Evolutionary conservation across 1,284 basidiomycete species (phyloP).

Genomic region (Leccinum subspadiceum): DNA sequence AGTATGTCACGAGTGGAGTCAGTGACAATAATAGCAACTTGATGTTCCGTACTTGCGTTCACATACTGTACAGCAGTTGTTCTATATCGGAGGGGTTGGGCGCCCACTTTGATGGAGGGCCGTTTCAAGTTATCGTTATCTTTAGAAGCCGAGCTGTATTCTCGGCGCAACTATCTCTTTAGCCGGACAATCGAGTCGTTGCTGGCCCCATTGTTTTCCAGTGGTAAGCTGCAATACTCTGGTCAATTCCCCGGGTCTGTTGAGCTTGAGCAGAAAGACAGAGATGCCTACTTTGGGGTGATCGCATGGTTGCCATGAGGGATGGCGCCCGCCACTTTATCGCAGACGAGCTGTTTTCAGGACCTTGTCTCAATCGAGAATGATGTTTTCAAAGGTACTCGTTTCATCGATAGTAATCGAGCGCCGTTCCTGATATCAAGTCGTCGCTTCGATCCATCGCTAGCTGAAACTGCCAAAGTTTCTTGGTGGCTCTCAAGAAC

Average conservation of each 20-base stretch:
- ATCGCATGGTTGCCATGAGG: constrained; percentile 1
- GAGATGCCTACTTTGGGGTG: neutral
- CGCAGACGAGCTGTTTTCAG: neutral
- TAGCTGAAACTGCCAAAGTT: neutral
- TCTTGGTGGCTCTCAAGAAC: neutral
- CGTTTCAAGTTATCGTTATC: neutral
- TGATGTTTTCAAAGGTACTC: neutral
- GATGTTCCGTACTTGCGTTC: neutral
- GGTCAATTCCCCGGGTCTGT: neutral
- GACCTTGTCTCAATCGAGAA: neutral
- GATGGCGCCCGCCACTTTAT: neutral
- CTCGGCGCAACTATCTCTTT: neutral
- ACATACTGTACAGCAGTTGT: neutral
- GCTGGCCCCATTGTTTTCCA: neutral
- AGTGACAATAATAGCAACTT: neutral
- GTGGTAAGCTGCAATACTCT: neutral
- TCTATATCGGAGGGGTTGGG: neutral
- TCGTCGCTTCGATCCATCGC: neutral
- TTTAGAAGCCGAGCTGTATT: neutral
- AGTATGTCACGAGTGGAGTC: neutral
- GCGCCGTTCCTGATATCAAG: neutral
- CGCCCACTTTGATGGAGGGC: neutral
- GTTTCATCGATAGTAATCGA: neutral
- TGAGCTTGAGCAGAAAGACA: neutral
- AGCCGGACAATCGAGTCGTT: neutral